Evolutionary conservation across 805 yeast genomes (phyloP).

Genomic region (Kazachstania martiniae): DNA sequence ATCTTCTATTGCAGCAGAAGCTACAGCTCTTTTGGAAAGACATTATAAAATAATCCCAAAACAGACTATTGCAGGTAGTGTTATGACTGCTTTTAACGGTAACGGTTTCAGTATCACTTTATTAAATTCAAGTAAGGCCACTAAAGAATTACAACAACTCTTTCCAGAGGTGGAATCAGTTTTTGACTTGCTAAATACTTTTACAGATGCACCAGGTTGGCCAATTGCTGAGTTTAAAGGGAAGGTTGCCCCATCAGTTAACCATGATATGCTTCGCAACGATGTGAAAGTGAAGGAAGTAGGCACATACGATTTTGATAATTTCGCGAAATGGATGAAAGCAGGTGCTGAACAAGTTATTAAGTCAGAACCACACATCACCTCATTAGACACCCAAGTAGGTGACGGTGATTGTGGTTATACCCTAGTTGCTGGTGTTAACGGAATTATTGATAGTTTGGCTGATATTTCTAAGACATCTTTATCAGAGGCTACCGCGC

Average conservation of each 20-base stretch:
- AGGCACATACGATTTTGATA: slow-evolving; percentile 28
- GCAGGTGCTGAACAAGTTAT: slow-evolving; percentile 43
- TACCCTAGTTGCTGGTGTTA: slow-evolving; percentile 74
- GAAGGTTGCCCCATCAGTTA: slow-evolving; percentile 24
- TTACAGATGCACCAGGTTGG: slow-evolving; percentile 83
- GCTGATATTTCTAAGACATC: slow-evolving; percentile 31
- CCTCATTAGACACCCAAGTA: slow-evolving; percentile 75
- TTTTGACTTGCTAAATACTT: slow-evolving; percentile 52
- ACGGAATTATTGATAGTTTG: slow-evolving; percentile 51
- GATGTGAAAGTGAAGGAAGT: slow-evolving; percentile 27
- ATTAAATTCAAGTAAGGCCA: slow-evolving; percentile 52
- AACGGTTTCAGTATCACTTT: slow-evolving; percentile 86
- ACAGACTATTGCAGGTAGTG: slow-evolving; percentile 63
- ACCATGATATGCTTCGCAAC: slow-evolving; percentile 21
- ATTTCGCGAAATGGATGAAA: slow-evolving; percentile 30
- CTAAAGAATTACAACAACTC: slow-evolving; percentile 27
- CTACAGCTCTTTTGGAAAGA: slow-evolving; percentile 40
- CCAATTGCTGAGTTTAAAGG: slow-evolving; percentile 22
- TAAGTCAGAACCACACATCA: slow-evolving; percentile 70
- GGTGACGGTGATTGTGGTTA: slow-evolving; percentile 99
- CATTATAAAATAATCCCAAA: slow-evolving; percentile 50
- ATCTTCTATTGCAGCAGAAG: slow-evolving; percentile 56
- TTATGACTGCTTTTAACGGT: slow-evolving; percentile 83
- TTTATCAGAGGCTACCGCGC: slow-evolving; percentile 47
- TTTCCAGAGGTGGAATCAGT: slow-evolving; percentile 27